A percentile compares a stretch with the other conserved stretches of the same genome.
Evolutionary conservation across 1,284 basidiomycete genomes (phyloP).

Genomic region (Lignosus rhinocerotis): DNA sequence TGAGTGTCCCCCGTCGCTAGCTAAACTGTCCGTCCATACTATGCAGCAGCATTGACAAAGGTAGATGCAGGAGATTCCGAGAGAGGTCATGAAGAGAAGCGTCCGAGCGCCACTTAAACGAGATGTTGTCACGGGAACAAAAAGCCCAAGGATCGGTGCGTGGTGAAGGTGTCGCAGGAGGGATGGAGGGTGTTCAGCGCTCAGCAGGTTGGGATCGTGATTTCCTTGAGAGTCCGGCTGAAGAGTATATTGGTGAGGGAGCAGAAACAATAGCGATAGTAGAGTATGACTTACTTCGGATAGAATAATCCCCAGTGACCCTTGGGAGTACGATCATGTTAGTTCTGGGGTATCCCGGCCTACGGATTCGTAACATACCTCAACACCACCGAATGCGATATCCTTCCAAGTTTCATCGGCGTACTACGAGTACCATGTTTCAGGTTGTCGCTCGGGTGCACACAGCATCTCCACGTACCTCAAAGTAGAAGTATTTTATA

Average conservation of each 20-base stretch:
- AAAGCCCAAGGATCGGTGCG: not conserved
- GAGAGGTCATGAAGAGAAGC: not conserved
- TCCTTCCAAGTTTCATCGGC: slow-evolving; percentile 89
- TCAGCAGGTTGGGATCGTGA: slow-evolving; percentile 21
- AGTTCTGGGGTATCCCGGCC: not conserved
- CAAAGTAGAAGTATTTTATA: slow-evolving; percentile 87
- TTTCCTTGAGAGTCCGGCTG: slow-evolving; percentile 23
- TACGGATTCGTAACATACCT: slow-evolving; percentile 41
- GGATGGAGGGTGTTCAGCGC: not conserved
- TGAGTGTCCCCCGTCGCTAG: not conserved
- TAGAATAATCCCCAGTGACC: slow-evolving; percentile 69
- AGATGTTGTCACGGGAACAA: not conserved
- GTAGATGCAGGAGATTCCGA: not conserved
- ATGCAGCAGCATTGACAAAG: slow-evolving; percentile 1
- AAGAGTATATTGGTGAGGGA: not conserved
- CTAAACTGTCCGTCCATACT: not conserved
- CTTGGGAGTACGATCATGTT: slow-evolving; percentile 23
- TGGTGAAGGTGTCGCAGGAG: slow-evolving; percentile 9
- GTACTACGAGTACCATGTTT: slow-evolving; percentile 44
- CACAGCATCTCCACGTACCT: slow-evolving; percentile 42
- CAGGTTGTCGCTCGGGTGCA: not conserved
- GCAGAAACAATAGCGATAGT: not conserved
- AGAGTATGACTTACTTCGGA: slow-evolving; percentile 41
- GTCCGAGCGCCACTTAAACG: not conserved
- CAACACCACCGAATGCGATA: slow-evolving; percentile 80